A percentile compares a stretch with the other conserved stretches of the same genome.
Conservation (phyloP, 352 stramenopile species). For the Peronospora tabacina region DNA sequence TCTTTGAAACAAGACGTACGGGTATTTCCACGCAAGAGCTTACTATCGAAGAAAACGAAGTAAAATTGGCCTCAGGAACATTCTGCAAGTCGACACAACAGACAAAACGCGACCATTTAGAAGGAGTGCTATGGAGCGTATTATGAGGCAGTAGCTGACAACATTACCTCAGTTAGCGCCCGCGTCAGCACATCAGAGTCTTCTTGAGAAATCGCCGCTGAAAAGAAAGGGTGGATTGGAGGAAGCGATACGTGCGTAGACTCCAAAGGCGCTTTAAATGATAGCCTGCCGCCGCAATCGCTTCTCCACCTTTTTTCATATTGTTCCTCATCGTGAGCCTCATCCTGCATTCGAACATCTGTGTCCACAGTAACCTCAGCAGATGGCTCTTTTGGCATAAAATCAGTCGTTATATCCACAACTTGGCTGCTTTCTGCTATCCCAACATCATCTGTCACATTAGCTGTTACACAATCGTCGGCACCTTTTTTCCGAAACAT, state of each 20-base stretch:
- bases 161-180: constrained; percentile 19
- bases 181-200: constrained; percentile 19
- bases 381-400: not conserved
- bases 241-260: constrained; percentile 20
- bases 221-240: constrained; percentile 30
- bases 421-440: constrained; percentile 8
- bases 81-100: constrained; percentile 11
- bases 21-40: constrained; percentile 35
- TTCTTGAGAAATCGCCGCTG: constrained; percentile 4
- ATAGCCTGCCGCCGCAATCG: not conserved
- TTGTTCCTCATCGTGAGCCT: constrained; percentile 4
- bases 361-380: not conserved
- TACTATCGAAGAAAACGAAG: constrained; percentile 39
- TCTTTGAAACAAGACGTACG: constrained; percentile 30
- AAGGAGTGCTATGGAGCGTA: not conserved
- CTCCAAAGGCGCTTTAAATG: not conserved
- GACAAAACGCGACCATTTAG: not conserved
- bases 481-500: not conserved
- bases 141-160: not conserved
- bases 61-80: constrained; percentile 16
- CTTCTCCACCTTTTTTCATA: not conserved
- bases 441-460: constrained; percentile 7
- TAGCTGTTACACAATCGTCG: not conserved
- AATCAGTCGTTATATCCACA: constrained; percentile 1
- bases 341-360: constrained; percentile 12